Evolutionary conservation across 192 early-diverging fungal genomes (phyloP), one percentile per base, ranked within the genome.

Genomic region (Backusella parvicylindrica): DNA sequence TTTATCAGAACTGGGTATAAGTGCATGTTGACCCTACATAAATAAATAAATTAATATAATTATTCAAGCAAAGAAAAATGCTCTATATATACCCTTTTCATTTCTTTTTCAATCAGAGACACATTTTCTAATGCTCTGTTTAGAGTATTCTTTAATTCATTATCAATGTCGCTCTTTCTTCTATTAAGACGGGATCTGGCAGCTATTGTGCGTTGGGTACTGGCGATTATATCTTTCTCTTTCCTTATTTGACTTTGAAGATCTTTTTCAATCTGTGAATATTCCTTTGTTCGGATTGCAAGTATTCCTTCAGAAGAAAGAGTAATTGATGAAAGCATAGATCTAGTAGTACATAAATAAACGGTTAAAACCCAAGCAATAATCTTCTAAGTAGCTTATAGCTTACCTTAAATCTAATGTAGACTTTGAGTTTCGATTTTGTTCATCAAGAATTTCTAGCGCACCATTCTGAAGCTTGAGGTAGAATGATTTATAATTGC

Each of bases 181-280:
- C 35, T 33, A 21, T 33, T 38, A 3, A 68, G 18, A 12, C 66
- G 32, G 2, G 66, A 16, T 6, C n/a, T 33, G 16, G 38, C 37
- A 16, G 26, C 16, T 30, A 70, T 15, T 26, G 68, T 70, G 13
- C 41, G 21, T 41, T 41, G 33, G 0, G 68, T 47, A 23, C 68
- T 70, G 3, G 11, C 12, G 1, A 70, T 70, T 5, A 70, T 43
- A 30, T 41, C 37, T 16, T 70, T 26, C 47, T 70, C 68, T 31
- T 16, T 47, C 40, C 30, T 70, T 41, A 70, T 70, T 26, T 38
- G 68, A 70, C 16, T 68, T 33, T 68, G 35, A 68, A 68, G 18
- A 4, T 7, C n/a, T 0, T 6, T 2, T 26, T 18, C 8, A 26
- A 37, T n/a, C 11, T 26, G n/a, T 38, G 32, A 15, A 26, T 68